Evolutionary conservation across 768 basidiomycete species (phyloP).

Genomic region (Phlebiopsis flavidoalba): DNA sequence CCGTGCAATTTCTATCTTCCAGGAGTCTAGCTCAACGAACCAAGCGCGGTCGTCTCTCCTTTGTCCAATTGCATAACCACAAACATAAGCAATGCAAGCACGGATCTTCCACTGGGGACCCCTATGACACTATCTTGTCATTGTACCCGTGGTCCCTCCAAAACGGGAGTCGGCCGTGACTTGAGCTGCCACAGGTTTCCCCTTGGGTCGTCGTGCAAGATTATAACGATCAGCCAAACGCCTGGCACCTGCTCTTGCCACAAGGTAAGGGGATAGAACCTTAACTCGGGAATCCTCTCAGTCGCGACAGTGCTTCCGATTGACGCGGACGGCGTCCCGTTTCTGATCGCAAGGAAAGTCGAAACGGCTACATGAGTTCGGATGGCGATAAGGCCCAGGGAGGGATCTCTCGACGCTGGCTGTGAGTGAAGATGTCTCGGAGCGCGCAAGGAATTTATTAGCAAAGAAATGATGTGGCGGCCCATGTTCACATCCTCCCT

Average conservation of each 20-base stretch:
- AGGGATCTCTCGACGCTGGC: constrained; percentile 92
- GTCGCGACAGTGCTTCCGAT: constrained; percentile 51
- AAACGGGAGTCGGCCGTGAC: background rate
- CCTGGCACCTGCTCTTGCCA: constrained; percentile 74
- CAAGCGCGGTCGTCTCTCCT: constrained; percentile 5
- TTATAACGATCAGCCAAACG: constrained; percentile 96
- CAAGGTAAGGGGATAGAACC: constrained; percentile 94
- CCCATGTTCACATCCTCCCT: constrained; percentile 16
- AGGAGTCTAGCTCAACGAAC: background rate
- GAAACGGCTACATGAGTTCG: constrained; percentile 83
- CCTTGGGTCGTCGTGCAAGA: constrained; percentile 43
- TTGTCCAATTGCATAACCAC: constrained; percentile 3
- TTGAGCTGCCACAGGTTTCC: background rate
- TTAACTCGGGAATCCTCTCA: too few relatives aligned
- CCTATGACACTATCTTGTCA: constrained; percentile 90
- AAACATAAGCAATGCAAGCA: too few relatives aligned
- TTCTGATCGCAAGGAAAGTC: constrained; percentile 78
- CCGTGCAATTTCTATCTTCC: constrained; percentile 6
- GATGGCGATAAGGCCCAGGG: constrained; percentile 74
- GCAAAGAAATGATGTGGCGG: too few relatives aligned
- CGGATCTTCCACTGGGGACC: constrained; percentile 96
- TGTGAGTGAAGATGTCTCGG: too few relatives aligned
- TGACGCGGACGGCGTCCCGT: constrained; percentile 71
- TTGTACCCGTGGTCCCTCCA: constrained; percentile 24
- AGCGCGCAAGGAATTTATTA: too few relatives aligned